phyloP scores from a whole-genome alignment of 1,284 basidiomycete species.

The Puccinia polysora region DNA sequence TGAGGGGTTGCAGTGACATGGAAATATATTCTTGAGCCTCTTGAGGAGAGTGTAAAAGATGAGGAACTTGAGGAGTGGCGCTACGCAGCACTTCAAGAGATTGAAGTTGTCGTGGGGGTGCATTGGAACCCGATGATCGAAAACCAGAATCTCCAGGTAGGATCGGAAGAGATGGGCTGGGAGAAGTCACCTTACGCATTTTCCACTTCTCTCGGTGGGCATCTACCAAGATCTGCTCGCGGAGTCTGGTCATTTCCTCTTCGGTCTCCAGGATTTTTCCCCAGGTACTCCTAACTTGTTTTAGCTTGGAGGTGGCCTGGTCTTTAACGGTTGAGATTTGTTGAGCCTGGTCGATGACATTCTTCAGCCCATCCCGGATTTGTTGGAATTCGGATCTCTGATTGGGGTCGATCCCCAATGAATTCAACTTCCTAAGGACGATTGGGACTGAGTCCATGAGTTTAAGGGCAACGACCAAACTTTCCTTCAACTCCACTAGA shows the following conservation, averaged over 20 bases:
- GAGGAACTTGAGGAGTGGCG: background rate
- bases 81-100: constrained; percentile 11
- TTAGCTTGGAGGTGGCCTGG: background rate
- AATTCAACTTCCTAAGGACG: constrained; percentile 13
- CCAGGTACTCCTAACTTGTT: constrained; percentile 14
- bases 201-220: constrained; percentile 23
- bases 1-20: constrained; percentile 4
- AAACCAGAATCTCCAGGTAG: background rate
- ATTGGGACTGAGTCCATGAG: constrained; percentile 3
- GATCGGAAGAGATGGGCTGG: background rate
- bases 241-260: constrained; percentile 1
- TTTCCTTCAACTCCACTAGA: constrained; percentile 7
- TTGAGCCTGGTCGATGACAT: constrained; percentile 12
- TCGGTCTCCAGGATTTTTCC: background rate
- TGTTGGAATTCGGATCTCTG: constrained; percentile 4
- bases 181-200: constrained; percentile 22
- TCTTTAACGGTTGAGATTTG: constrained; percentile 7
- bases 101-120: constrained; percentile 1
- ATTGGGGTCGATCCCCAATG: constrained; percentile 23
- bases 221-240: constrained; percentile 16
- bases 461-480: background rate
- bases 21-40: background rate
- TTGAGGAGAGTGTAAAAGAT: constrained; percentile 9
- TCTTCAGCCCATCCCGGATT: constrained; percentile 4
- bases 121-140: background rate